Evolutionary conservation across 2,329 filamentous ascomycete genomes (phyloP).

Genomic region (Lachnellula arida): DNA sequence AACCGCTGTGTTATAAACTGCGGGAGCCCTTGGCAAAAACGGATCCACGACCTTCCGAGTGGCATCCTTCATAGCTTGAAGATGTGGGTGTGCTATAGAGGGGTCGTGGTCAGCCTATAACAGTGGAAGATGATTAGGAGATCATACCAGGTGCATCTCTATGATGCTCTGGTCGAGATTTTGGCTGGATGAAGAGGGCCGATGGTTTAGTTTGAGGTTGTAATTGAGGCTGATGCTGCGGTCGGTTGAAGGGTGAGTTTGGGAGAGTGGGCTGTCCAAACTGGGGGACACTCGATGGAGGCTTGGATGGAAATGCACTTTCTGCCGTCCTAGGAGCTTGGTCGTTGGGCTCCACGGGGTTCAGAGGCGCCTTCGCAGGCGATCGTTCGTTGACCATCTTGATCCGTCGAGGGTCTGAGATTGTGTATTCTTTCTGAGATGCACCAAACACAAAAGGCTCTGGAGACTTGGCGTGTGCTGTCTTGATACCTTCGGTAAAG

Average conservation of each 20-base stretch:
- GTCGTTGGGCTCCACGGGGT: slow-evolving; percentile 22
- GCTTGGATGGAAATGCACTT: slow-evolving; percentile 8
- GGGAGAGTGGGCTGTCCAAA: slow-evolving; percentile 31
- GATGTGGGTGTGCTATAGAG: slow-evolving; percentile 24
- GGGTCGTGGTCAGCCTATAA: neutral
- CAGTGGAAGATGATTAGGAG: too few species aligned
- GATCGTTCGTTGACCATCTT: slow-evolving; percentile 33
- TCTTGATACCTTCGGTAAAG: neutral
- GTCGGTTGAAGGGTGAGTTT: slow-evolving; percentile 27
- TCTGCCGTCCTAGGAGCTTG: slow-evolving; percentile 13
- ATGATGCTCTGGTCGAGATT: slow-evolving; percentile 30
- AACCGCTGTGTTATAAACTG: slow-evolving; percentile 17
- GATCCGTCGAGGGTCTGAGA: neutral
- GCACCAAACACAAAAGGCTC: slow-evolving; percentile 21
- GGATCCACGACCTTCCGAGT: slow-evolving; percentile 23
- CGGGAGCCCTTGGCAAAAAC: slow-evolving; percentile 25
- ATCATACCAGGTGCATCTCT: slow-evolving; percentile 23
- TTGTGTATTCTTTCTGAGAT: slow-evolving; percentile 5
- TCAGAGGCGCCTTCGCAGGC: slow-evolving; percentile 28
- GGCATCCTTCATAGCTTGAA: slow-evolving; percentile 28
- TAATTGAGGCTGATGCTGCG: slow-evolving; percentile 9
- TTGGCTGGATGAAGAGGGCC: slow-evolving; percentile 30
- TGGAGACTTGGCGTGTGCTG: slow-evolving; percentile 9
- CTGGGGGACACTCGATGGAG: slow-evolving; percentile 19
- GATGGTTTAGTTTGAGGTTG: slow-evolving; percentile 20